Evolutionary conservation across 1,139 yeast species (phyloP).

Genomic region (Candida gigantensis): DNA sequence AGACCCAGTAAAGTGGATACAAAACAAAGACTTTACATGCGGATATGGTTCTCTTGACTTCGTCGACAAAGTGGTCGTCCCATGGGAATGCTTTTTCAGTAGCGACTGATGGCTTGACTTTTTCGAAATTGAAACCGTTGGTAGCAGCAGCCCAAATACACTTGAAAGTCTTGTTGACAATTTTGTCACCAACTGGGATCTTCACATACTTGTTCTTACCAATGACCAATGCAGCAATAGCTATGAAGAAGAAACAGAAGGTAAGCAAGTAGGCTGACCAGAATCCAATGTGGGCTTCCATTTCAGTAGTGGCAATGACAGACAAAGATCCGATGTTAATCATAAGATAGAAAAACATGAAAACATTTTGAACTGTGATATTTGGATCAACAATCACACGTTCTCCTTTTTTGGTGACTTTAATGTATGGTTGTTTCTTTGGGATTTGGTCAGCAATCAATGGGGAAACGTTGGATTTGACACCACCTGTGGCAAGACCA

Average conservation of each 20-base stretch:
- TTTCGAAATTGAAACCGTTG: constrained; percentile 51
- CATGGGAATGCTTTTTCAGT: constrained; percentile 51
- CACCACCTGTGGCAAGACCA: constrained; percentile 81
- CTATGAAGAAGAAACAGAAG: constrained; percentile 63
- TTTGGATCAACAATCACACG: constrained; percentile 40
- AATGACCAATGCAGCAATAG: constrained; percentile 50
- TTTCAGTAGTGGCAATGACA: constrained; percentile 41
- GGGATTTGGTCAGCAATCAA: constrained; percentile 73
- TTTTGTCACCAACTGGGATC: constrained; percentile 62
- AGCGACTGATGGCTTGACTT: constrained; percentile 54
- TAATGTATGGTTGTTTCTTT: constrained; percentile 35
- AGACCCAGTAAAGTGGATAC: constrained; percentile 66
- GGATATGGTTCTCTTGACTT: constrained; percentile 53
- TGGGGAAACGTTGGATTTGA: constrained; percentile 76
- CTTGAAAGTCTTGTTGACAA: constrained; percentile 56
- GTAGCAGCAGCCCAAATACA: constrained; percentile 45
- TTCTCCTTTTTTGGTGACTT: constrained; percentile 35
- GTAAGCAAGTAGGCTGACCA: constrained; percentile 56
- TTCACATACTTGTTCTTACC: constrained; percentile 60
- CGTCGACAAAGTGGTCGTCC: constrained; percentile 62
- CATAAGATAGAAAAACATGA: constrained; percentile 44
- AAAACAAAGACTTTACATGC: constrained; percentile 65
- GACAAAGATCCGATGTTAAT: constrained; percentile 41
- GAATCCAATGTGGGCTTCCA: constrained; percentile 37
- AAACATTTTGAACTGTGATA: constrained; percentile 41